Evolutionary conservation across 208 protist species (phyloP).

Genomic region (Leishmania major): DNA sequence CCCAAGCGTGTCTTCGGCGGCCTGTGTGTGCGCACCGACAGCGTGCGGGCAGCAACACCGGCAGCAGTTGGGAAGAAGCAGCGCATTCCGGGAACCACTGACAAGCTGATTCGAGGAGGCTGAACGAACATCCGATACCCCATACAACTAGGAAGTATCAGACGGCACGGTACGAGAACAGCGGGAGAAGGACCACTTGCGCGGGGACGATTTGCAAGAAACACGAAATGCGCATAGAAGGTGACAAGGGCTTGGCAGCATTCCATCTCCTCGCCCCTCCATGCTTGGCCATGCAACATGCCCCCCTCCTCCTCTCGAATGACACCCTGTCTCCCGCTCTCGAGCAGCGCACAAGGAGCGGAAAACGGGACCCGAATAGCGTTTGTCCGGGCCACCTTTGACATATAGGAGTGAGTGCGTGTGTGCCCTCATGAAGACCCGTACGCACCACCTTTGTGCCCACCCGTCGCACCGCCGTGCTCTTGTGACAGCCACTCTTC

Average conservation of each 20-base stretch:
- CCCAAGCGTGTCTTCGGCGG: background rate
- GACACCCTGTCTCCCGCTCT: background rate
- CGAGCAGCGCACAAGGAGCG: background rate
- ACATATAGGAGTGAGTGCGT: background rate
- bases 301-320: background rate
- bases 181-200: background rate
- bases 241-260: background rate
- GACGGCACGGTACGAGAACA: background rate
- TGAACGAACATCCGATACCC: background rate
- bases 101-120: background rate
- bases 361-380: background rate
- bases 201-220: background rate
- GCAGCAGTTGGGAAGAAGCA: background rate
- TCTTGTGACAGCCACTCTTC: background rate
- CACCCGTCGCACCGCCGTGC: background rate
- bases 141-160: background rate
- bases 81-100: background rate
- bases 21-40: background rate
- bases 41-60: background rate
- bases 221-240: background rate
- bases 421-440: background rate
- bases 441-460: background rate
- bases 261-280: background rate
- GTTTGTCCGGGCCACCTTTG: background rate
- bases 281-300: background rate